Conservation (phyloP, 306 rosid genomes). For the Luffa acutangula region DNA sequence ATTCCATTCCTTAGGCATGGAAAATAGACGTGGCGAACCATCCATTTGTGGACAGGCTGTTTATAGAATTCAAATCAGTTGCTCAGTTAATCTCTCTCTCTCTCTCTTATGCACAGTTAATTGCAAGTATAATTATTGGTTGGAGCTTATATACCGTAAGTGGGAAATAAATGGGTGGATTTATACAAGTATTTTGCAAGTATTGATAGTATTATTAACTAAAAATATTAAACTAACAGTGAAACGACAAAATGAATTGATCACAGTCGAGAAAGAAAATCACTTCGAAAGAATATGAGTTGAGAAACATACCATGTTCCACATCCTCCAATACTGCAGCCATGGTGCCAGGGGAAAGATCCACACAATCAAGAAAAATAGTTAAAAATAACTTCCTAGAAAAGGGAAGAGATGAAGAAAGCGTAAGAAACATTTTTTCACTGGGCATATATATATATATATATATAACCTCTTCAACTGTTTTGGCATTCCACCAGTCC, state of each 20-base stretch:
- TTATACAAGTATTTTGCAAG: neutral
- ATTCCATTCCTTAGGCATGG: slow-evolving; percentile 79
- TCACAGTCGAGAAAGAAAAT: neutral
- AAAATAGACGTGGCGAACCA: slow-evolving; percentile 86
- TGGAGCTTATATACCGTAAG: neutral
- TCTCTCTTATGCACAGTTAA: neutral
- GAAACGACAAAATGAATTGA: neutral
- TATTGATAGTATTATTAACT: neutral
- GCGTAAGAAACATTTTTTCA: slow-evolving; percentile 1
- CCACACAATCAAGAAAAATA: slow-evolving; percentile 25
- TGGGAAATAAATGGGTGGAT: no score
- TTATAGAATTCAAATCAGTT: slow-evolving; percentile 16
- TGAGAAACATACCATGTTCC: slow-evolving; percentile 82
- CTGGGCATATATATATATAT: slow-evolving; percentile 11
- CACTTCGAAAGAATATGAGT: neutral
- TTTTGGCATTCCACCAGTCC: slow-evolving; percentile 99
- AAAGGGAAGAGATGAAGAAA: slow-evolving; percentile 10
- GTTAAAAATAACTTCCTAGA: slow-evolving; percentile 15
- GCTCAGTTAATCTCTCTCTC: neutral
- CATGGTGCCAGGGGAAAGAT: slow-evolving; percentile 24
- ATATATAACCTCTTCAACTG: slow-evolving; percentile 66
- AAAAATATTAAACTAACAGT: neutral
- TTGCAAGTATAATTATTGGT: neutral
- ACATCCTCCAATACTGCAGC: slow-evolving; percentile 95
- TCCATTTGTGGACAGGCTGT: slow-evolving; percentile 99